These are phyloP conservation scores for Hypomyces perniciosus DNA, from an alignment of 2,329 filamentous ascomycete species.

Conservation along the genomic window DNA sequence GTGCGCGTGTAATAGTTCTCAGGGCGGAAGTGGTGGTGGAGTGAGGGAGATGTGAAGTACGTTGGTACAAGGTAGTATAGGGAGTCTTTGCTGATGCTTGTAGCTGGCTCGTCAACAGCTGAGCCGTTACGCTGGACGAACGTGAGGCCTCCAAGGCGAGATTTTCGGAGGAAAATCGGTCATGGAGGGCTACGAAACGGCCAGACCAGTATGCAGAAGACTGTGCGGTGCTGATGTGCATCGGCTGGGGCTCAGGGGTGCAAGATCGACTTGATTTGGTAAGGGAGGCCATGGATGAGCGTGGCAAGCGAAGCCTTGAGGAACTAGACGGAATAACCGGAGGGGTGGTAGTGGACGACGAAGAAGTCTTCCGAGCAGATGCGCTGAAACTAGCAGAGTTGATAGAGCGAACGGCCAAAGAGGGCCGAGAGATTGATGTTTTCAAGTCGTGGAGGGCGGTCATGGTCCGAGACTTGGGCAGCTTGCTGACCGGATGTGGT, in stretches of 20 bases:
- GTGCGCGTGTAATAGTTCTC: constrained; percentile 18
- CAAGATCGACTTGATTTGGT: constrained; percentile 12
- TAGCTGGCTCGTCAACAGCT: not conserved
- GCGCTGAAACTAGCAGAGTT: constrained; percentile 10
- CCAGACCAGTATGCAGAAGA: constrained; percentile 55
- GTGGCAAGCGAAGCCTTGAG: constrained; percentile 16
- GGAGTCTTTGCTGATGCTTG: constrained; percentile 14
- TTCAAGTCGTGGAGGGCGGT: constrained; percentile 40
- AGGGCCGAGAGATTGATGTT: constrained; percentile 36
- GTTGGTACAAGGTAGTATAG: constrained; percentile 10
- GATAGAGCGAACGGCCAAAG: constrained; percentile 17
- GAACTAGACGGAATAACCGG: constrained; percentile 12
- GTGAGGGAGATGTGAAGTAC: constrained; percentile 23
- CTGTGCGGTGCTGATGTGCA: constrained; percentile 36
- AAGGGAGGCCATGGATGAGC: constrained; percentile 15
- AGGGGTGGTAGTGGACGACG: constrained; percentile 17
- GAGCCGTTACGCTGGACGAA: not conserved
- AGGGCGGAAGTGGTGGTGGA: constrained; percentile 30
- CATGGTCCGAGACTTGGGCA: constrained; percentile 42
- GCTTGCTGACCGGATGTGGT: constrained; percentile 16
- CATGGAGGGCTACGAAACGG: constrained; percentile 51
- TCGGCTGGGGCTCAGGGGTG: constrained; percentile 19
- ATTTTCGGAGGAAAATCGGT: constrained; percentile 34
- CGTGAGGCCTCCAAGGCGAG: constrained; percentile 13
- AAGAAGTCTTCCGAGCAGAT: constrained; percentile 14